Conservation (phyloP, 257 asterid species). For the Solanum paucissectum region DNA sequence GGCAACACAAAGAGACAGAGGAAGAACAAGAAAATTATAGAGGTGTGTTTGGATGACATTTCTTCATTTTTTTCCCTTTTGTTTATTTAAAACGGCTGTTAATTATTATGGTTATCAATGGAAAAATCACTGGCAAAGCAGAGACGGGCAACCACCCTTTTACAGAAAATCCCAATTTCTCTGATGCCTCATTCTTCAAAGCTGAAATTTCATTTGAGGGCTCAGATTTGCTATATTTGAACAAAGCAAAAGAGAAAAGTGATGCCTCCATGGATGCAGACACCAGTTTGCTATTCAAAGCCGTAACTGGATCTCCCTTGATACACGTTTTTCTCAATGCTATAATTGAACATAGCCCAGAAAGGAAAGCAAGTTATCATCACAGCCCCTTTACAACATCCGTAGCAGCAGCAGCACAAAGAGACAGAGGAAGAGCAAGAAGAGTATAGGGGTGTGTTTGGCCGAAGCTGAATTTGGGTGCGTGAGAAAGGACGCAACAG, state of each 20-base stretch:
- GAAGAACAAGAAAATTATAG: background rate
- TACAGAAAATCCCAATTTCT: constrained; percentile 7
- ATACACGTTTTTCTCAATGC: background rate
- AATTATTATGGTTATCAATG: background rate
- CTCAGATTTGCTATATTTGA: background rate
- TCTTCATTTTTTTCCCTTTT: background rate
- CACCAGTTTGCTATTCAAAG: background rate
- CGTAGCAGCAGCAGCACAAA: background rate
- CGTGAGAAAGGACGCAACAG: background rate
- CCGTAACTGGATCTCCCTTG: background rate
- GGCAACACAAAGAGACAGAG: background rate
- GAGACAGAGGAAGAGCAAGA: background rate
- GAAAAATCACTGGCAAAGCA: background rate
- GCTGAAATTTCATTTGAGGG: background rate
- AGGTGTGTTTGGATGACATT: background rate
- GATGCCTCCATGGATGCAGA: background rate
- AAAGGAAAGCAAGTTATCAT: background rate
- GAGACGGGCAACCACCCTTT: background rate
- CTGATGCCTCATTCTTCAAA: background rate
- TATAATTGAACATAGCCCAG: background rate
- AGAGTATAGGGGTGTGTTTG: background rate
- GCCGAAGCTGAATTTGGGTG: background rate
- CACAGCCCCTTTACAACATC: background rate
- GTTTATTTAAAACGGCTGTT: constrained; percentile 5
- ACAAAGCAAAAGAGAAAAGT: background rate